A percentile compares a stretch with the other conserved stretches of the same genome.
Conservation (phyloP, 306 rosid species). For the Sicyos edulis region DNA sequence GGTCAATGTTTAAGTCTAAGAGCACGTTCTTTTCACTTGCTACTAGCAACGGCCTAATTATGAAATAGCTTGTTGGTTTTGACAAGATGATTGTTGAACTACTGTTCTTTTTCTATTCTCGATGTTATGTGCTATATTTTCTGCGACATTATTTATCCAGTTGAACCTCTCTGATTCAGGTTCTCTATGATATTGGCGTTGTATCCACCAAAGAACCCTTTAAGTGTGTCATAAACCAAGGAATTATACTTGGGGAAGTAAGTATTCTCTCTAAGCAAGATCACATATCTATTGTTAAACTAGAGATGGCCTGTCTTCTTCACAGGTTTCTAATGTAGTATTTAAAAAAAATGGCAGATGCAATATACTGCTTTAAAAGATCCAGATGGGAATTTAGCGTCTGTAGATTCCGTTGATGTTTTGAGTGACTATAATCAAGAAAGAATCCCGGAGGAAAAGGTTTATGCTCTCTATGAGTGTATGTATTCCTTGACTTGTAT, state of each 20-base stretch:
- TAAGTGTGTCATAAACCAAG: conserved; percentile 98
- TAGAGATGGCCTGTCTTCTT: no score
- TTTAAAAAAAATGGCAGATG: conserved; percentile 46
- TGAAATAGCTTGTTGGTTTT: neutral
- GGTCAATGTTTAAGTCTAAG: neutral
- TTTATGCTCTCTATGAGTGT: conserved; percentile 25
- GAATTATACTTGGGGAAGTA: conserved; percentile 95
- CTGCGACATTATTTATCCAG: conserved; percentile 17
- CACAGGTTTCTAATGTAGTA: no score
- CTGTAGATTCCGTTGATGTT: conserved; percentile 51
- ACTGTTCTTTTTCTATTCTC: conserved; percentile 7
- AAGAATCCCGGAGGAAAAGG: conserved; percentile 66
- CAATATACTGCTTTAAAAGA: conserved; percentile 75
- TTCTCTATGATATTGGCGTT: conserved; percentile 82
- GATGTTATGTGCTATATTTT: neutral
- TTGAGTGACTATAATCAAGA: conserved; percentile 50
- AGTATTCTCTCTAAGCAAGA: conserved; percentile 28
- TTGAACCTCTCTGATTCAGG: conserved; percentile 53
- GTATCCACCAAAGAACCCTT: conserved; percentile 94
- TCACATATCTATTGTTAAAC: no score
- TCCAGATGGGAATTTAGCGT: conserved; percentile 60
- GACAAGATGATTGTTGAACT: conserved; percentile 6
- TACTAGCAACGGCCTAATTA: neutral
- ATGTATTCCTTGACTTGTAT: conserved; percentile 8
- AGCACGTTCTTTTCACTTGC: neutral